phyloP scores from a whole-genome alignment of 164 flowering plant genomes.

The Umbilicus rupestris region DNA sequence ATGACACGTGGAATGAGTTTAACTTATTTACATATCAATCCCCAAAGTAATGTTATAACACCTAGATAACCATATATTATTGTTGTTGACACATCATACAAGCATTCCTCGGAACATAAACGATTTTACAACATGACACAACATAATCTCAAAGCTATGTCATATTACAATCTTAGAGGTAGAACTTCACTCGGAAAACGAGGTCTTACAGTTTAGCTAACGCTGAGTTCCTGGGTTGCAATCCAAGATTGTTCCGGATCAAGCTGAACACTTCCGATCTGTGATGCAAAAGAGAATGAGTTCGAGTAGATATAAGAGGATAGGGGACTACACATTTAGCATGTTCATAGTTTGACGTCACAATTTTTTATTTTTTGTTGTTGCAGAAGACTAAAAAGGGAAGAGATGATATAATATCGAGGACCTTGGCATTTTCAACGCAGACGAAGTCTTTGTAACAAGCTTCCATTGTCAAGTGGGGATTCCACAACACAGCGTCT shows the following conservation, averaged over 20 bases:
- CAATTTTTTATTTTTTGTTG: not conserved
- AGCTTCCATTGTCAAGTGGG: conserved; percentile 75
- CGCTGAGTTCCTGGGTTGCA: conserved; percentile 42
- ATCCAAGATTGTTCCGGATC: conserved; percentile 57
- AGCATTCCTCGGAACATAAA: no score
- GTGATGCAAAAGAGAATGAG: conserved; percentile 8
- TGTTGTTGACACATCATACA: no score
- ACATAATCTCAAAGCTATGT: not conserved
- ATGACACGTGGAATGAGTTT: no score
- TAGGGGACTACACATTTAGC: not conserved
- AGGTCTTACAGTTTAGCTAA: conserved; percentile 17
- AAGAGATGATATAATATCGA: not conserved
- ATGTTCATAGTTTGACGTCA: not conserved
- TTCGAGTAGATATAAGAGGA: not conserved
- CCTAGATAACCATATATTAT: no score
- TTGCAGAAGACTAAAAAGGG: not conserved
- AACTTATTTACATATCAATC: no score
- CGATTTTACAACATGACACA: no score
- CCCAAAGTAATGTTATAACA: no score
- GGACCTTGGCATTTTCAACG: conserved; percentile 93
- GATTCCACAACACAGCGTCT: conserved; percentile 93
- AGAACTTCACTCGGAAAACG: not conserved
- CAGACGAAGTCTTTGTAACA: conserved; percentile 89
- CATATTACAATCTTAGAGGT: not conserved
- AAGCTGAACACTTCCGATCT: conserved; percentile 51